Base-by-base conservation (phyloP, 2,329 filamentous ascomycete genomes). In the Aspergillus sp. region DNA sequence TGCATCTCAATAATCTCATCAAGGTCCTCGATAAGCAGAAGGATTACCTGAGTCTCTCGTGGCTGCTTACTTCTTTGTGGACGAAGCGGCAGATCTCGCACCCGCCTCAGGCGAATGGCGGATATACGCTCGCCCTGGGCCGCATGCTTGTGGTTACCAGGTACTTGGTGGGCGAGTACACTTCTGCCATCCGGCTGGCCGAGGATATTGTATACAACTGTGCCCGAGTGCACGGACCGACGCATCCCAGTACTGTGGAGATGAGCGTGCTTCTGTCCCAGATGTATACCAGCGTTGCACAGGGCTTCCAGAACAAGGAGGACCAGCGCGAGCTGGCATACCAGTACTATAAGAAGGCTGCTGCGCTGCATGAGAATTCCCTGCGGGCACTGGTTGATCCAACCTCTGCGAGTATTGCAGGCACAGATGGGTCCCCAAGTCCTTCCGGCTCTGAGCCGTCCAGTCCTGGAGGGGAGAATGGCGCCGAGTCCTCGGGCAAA, bases 151-250 rank as follows among this genome's bases (percentile, higher is more conserved):
- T 83, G 55, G 74, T 79, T 56, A 79, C 79, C 11, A 79, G 79
- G 50, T 83, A 81, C 68, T 73, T 80, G 19, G 73, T 77, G 19
- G 76, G 76, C 41, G 78, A 80, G 45, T 73, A 74, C 37, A 68
- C 76, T 63, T 72, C 73, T 27, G 76, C 79, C n/a, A 66, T 80
- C 42, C 75, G 73, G 22, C 76, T 84, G 22, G 78, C 77, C 61
- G 81, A 83, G 66, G 79, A 82, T 62, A 82, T 84, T 37, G 77
- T 79, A 3, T 84, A 84, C 74, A 84, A 84, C 68, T 77, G 82
- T 64, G 77, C 78, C 13, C 79, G 81, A 17, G 80, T 80, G n/a
- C 79, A 81, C 62, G 81, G 82, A 2, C 71, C 76, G 6, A 72
- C 77, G 11, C 75, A 82, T 55, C 69, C 74, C 0, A 73, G 73